Base-by-base conservation (phyloP, 2,329 filamentous ascomycete genomes). In the Coniella lustricola region DNA sequence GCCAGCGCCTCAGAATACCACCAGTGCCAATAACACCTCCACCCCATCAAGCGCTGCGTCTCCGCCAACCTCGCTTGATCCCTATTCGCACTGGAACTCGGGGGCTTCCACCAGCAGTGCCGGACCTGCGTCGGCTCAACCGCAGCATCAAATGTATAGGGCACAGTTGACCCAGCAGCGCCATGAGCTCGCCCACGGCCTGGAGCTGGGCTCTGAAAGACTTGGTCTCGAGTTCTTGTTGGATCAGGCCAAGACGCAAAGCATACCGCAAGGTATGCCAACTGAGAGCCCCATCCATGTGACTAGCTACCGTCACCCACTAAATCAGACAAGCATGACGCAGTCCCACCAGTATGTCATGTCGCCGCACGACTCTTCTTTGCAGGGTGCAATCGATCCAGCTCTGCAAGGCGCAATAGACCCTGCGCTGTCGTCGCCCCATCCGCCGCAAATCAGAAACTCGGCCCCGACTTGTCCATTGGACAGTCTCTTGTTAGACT, bases 401-500 rank as follows among this genome's bases (percentile, higher is more conserved):
- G 58, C 21, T 62, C 61, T 48, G 55, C 63, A 18, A 47, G 53
- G 18, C 60, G 46, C 46, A 42, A 20, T 48, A 40, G 37, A 46
- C 37, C 14, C 51, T 21, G 38, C 51, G 13, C 21, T 54, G 29
- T 43, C 46, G 18, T 40, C 46, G 20, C 35, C 40, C 16, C 50
- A 51, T 39, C 44, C 64, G 42, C 63, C 65, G 9, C 66, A 75
- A 31, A 67, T 84, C 42, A 75, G 73, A 52, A 87, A 89, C 59
- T 72, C 77, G 17, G 63, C 73, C 2, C 76, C 87, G 1, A 90
- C 87, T 0, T 93, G 87, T 62, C 80, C 87, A 0, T 73, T 95
- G 2, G 90, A 95, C 60, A 74, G 71, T 36, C 77, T 95, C n/a
- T 75, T 95, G 38, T 75, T 91, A 20, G 84, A 90, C 61, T 94